Evolutionary conservation across 768 basidiomycete species (phyloP), one percentile per base, ranked within the genome.

Genomic region (Steccherinum ochraceum): DNA sequence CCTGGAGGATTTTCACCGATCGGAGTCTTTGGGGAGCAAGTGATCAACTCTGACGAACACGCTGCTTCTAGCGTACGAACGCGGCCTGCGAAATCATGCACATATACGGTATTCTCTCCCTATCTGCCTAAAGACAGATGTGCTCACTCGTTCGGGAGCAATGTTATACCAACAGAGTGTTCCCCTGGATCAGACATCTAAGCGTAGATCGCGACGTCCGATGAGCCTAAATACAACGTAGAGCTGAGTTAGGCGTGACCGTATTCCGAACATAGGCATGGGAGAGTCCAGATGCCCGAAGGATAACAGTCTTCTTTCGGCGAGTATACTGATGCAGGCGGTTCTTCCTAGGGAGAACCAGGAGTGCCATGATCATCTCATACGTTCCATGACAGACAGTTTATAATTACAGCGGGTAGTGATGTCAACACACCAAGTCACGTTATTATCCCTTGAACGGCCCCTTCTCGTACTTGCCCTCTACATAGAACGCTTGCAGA

Each of bases 401-500:
- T n/a, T n/a, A n/a, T n/a, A n/a, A n/a, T n/a, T n/a, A n/a, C n/a
- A n/a, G n/a, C n/a, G n/a, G n/a, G n/a, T n/a, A n/a, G n/a, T n/a
- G n/a, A n/a, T n/a, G n/a, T n/a, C n/a, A n/a, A n/a, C n/a, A n/a
- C n/a, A n/a, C n/a, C n/a, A n/a, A n/a, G n/a, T n/a, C n/a, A n/a
- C n/a, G n/a, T n/a, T n/a, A n/a, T n/a, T n/a, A n/a, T n/a, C n/a
- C n/a, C n/a, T n/a, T n/a, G n/a, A n/a, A n/a, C n/a, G n/a, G n/a
- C n/a, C n/a, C n/a, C n/a, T n/a, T n/a, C n/a, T n/a, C n/a, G n/a
- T n/a, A n/a, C n/a, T n/a, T n/a, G n/a, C n/a, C n/a, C 27, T 60
- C 60, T 42, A 59, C 67, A 60, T 76, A 78, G 58, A 79, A 78
- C 1, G 59, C 60, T 58, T 81, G 73, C 59, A 79, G 55, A 49